These are phyloP conservation scores for Lactarius hatsudake DNA, from an alignment of 768 basidiomycete species.

Conservation along the genomic window DNA sequence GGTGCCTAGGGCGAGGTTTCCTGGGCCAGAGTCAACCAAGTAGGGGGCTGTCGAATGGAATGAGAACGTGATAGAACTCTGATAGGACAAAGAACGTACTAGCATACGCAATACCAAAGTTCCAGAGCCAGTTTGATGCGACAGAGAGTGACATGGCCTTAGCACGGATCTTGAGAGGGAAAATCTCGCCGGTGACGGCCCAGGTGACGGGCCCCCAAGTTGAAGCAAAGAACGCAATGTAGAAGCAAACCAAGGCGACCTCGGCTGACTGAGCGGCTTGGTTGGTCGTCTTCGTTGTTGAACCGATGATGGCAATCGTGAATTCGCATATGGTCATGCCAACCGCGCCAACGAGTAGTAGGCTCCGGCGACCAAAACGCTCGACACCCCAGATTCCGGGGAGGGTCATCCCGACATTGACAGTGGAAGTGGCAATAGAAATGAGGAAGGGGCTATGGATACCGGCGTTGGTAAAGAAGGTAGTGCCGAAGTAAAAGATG, in stretches of 20 bases:
- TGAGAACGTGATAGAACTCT: neutral
- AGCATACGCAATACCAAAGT: constrained; percentile 57
- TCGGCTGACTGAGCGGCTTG: constrained; percentile 46
- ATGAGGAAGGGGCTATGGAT: constrained; percentile 51
- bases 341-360: constrained; percentile 74
- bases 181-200: constrained; percentile 74
- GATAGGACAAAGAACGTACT: constrained; percentile 8
- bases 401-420: constrained; percentile 77
- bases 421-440: constrained; percentile 66
- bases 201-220: constrained; percentile 75
- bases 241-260: constrained; percentile 53
- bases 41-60: constrained; percentile 40
- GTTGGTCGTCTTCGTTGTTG: constrained; percentile 43
- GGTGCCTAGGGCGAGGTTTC: constrained; percentile 55
- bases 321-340: constrained; percentile 86
- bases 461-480: constrained; percentile 46
- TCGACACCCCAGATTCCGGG: constrained; percentile 82
- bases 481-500: constrained; percentile 53
- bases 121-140: constrained; percentile 78
- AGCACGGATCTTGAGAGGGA: constrained; percentile 78
- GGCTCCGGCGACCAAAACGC: constrained; percentile 73
- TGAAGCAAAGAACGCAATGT: constrained; percentile 42
- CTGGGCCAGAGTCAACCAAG: constrained; percentile 43
- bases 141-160: constrained; percentile 79
- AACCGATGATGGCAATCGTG: constrained; percentile 69